Evolutionary conservation across 495 filamentous ascomycete genomes (phyloP).

Genomic region (Hypoxylon rickii): DNA sequence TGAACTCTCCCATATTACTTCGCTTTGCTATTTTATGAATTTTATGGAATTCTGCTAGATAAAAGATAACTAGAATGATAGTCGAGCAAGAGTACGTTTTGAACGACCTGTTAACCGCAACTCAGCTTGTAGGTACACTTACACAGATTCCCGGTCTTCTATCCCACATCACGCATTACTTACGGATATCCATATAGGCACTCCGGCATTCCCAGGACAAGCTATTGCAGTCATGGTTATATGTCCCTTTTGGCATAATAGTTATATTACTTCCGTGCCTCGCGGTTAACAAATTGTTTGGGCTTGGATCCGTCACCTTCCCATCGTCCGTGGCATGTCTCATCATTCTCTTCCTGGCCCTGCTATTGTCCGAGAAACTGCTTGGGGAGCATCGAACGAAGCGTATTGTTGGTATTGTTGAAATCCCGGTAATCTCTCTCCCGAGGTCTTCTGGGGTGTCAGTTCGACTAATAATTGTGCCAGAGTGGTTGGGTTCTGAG

Average conservation of each 20-base stretch:
- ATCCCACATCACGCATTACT: too few species aligned
- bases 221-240: conserved; percentile 53
- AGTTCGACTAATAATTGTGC: not conserved
- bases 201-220: conserved; percentile 24
- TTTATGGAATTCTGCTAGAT: not conserved
- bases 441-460: too few species aligned
- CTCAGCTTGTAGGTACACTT: conserved; percentile 26
- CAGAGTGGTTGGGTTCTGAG: conserved; percentile 59
- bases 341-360: conserved; percentile 51
- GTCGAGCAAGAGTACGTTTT: not conserved
- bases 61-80: not conserved
- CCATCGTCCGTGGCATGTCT: conserved; percentile 59
- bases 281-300: conserved; percentile 55
- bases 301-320: conserved; percentile 53
- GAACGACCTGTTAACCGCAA: conserved; percentile 17
- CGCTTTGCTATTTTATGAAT: not conserved
- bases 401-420: conserved; percentile 48
- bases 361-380: conserved; percentile 47
- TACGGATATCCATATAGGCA: too few species aligned
- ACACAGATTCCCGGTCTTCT: too few species aligned
- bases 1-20: not conserved
- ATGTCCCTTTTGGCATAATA: conserved; percentile 52
- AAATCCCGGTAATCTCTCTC: conserved; percentile 52
- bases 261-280: conserved; percentile 55
- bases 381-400: conserved; percentile 53